These are phyloP conservation scores for Phenoliferia sp. DNA, from an alignment of 1,284 basidiomycete genomes.

Conservation along the genomic window DNA sequence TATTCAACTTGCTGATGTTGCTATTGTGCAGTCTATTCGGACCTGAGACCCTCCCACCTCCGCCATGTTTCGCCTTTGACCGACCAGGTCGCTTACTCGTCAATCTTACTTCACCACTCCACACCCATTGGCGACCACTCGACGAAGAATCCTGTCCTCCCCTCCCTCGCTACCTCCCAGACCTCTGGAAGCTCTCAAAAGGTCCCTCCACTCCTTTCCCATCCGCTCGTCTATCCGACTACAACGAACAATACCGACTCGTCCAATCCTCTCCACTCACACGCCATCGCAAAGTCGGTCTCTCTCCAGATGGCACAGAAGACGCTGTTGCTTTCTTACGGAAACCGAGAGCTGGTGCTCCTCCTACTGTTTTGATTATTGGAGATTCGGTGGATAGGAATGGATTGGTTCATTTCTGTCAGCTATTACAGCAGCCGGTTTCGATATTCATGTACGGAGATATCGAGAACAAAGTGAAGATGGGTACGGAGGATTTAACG, in stretches of 20 bases:
- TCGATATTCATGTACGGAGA: constrained; percentile 29
- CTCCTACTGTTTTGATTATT: constrained; percentile 27
- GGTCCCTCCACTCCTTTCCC: constrained; percentile 12
- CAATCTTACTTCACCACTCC: constrained; percentile 27
- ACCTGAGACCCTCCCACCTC: neutral
- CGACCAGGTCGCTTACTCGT: constrained; percentile 24
- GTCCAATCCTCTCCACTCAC: constrained; percentile 16
- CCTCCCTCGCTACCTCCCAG: constrained; percentile 25
- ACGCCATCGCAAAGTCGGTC: neutral
- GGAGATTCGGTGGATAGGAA: constrained; percentile 34
- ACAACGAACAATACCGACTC: constrained; percentile 19
- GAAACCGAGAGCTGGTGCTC: constrained; percentile 4
- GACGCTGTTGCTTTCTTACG: constrained; percentile 25
- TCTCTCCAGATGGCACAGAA: too few relatives aligned
- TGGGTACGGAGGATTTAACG: constrained; percentile 12
- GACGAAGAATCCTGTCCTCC: constrained; percentile 18
- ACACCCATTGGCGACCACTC: constrained; percentile 29
- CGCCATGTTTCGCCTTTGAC: constrained; percentile 21
- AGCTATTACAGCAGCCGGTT: constrained; percentile 28
- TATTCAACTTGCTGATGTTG: too few relatives aligned
- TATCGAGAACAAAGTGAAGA: neutral
- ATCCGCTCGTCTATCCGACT: constrained; percentile 9
- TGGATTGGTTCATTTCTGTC: constrained; percentile 32
- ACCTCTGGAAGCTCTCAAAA: constrained; percentile 28
- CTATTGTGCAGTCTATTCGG: neutral